Evolutionary conservation across 176 grass and related monocot species (phyloP).

Genomic region (Elaeis guineensis): DNA sequence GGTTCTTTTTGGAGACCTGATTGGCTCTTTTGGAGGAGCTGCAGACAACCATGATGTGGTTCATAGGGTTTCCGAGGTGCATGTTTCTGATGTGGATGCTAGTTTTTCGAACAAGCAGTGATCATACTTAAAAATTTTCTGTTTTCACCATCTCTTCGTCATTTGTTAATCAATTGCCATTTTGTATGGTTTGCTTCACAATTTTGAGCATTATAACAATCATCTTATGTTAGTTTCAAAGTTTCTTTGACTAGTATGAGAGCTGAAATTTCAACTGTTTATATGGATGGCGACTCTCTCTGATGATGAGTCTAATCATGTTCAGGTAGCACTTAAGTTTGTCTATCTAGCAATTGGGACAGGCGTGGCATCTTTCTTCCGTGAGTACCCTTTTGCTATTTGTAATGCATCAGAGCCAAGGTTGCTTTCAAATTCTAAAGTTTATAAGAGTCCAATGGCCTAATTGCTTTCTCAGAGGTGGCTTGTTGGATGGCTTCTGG

Average conservation of each 20-base stretch:
- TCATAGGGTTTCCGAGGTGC: constrained; percentile 59
- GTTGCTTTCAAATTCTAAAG: neutral
- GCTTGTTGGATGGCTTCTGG: constrained; percentile 97
- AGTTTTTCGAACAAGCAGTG: too few species aligned
- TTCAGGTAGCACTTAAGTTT: constrained; percentile 60
- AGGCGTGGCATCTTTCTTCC: constrained; percentile 78
- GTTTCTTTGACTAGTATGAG: too few species aligned
- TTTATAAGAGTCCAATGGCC: neutral
- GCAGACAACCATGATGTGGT: constrained; percentile 45
- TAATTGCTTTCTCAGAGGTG: constrained; percentile 51
- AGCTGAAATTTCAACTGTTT: too few species aligned
- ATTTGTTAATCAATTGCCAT: too few species aligned
- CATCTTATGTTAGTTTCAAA: too few species aligned
- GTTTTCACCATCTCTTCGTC: too few species aligned
- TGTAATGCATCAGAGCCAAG: neutral
- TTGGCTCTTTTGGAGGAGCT: constrained; percentile 80
- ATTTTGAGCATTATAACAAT: too few species aligned
- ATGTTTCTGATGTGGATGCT: neutral
- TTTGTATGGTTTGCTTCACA: too few species aligned
- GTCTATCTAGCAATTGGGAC: constrained; percentile 71
- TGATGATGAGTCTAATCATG: neutral
- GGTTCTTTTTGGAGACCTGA: constrained; percentile 72
- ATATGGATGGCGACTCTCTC: too few species aligned
- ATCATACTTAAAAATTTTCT: too few species aligned
- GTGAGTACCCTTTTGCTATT: constrained; percentile 39